Evolutionary conservation across 148 eudicot genomes (phyloP), one percentile per base, ranked within the genome.

Genomic region (Simmondsia chinensis): DNA sequence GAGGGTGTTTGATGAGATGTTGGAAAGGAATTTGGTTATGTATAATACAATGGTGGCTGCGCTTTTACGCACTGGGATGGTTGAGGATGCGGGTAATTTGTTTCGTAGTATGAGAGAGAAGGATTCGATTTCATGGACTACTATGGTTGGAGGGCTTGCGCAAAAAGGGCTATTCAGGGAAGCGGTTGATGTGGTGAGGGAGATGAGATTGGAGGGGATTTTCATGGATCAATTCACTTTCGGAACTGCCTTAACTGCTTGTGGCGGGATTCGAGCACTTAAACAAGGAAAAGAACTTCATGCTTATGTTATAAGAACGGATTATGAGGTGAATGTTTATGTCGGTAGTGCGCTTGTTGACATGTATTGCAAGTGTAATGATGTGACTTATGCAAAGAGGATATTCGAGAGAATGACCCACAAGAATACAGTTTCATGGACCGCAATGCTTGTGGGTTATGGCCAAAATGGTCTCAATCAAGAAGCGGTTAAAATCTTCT

Each of bases 341-440:
- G 94, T 75, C 12, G 85, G 94, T 10, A 87, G 94, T 72, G 79
- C 96, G 26, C 85, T 87, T 50, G 69, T 87, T 66, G 96, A 79
- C 63, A 76, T 87, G 80, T 87, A 87, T 56, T 71, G 75, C 42
- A 87, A 87, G 66, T 79, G 88, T 66, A 69, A 61, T 43, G 65
- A 47, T 48, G 70, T 87, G 43, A 60, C 25, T 21, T 76, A 61
- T 56, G 94, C 94, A 13, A 79, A 79, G 62, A 54, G 39, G 22
- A 73, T 83, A 39, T 79, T 87, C 42, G 48, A 46, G 48, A 66
- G 63, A 42, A 79, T 87, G 96, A 30, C 40, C 26, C 29, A 37
- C 52, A 87, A 70, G 65, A 87, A 82, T 54, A 63, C 81, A 20
- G 78, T 87, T 44, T 76, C 88, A 20, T 87, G 96, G 96, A 83